Percentiles rank a stretch among this genome's conserved stretches.
phyloP scores from a whole-genome alignment of 768 basidiomycete species.

The Cyathus striatus region DNA sequence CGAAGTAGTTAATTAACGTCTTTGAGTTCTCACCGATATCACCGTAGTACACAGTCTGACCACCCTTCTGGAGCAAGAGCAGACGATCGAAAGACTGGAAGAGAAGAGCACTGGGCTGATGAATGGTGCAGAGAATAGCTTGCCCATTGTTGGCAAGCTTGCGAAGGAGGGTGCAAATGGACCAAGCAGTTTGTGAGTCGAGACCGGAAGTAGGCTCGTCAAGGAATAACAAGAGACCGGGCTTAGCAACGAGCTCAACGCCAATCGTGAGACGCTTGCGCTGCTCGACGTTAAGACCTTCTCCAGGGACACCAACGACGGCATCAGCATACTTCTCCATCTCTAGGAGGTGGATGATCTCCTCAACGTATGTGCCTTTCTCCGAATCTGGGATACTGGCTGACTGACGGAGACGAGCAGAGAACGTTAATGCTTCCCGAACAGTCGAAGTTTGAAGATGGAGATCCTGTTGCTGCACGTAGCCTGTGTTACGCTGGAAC shows the following conservation, averaged over 20 bases:
- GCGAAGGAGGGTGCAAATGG: slow-evolving; percentile 70
- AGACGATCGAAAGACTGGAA: slow-evolving; percentile 61
- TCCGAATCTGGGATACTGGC: slow-evolving; percentile 56
- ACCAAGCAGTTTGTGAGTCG: slow-evolving; percentile 86
- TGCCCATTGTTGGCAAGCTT: slow-evolving; percentile 78
- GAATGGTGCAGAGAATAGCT: slow-evolving; percentile 78
- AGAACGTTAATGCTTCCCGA: slow-evolving; percentile 77
- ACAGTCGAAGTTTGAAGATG: slow-evolving; percentile 75
- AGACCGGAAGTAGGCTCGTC: slow-evolving; percentile 92
- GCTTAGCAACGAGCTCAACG: slow-evolving; percentile 86
- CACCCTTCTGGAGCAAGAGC: slow-evolving; percentile 59
- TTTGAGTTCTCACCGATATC: slow-evolving; percentile 48
- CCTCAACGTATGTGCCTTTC: slow-evolving; percentile 71
- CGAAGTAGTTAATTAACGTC: slow-evolving; percentile 58
- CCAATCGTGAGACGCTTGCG: slow-evolving; percentile 84
- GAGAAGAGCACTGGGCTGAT: slow-evolving; percentile 7
- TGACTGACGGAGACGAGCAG: slow-evolving; percentile 78
- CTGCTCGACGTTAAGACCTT: slow-evolving; percentile 63
- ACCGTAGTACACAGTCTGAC: slow-evolving; percentile 55
- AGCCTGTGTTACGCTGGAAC: slow-evolving; percentile 71
- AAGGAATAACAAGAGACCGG: slow-evolving; percentile 76
- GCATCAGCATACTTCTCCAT: slow-evolving; percentile 61
- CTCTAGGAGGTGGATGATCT: slow-evolving; percentile 34
- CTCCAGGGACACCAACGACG: slow-evolving; percentile 59
- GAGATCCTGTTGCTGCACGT: slow-evolving; percentile 82